Base-by-base conservation (phyloP, 23 red algal genomes). In the Agarophyton chilense region DNA sequence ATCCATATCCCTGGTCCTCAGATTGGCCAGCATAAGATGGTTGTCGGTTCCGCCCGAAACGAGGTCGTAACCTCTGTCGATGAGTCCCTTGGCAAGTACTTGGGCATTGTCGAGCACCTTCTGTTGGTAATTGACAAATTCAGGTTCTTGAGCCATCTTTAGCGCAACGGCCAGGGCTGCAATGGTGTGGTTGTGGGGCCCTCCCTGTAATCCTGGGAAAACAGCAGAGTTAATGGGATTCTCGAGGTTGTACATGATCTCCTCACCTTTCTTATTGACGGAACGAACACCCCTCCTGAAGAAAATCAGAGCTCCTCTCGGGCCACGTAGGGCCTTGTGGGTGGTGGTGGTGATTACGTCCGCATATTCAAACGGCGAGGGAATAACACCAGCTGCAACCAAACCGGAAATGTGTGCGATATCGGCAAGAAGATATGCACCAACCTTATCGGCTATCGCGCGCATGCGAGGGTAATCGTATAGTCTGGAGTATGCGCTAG, bases 161-260 rank as follows among this genome's bases (percentile, higher is more conserved):
- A 99, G 91, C n/a, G 97, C 97, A 13, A 99, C 97, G 13, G 97
- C 97, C n/a, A 99, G 66, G 1, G 87, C 97, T n/a, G 92, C 88
- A 74, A 99, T 99, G 0, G 97, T 99, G 55, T 99, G 97, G 91
- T 99, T 99, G 79, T 99, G 97, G 0, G 97, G 97, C 26, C 97
- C 97, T 17, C 97, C 97, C 81, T 99, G 97, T 26, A 99, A 43
- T 32, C 97, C 97, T 25, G 97, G 97, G 87, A 99, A 99, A 21
- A 99, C 97, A 24, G 97, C 97, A n/a, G 87, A 89, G 87, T 94
- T 96, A 51, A 99, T 99, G 35, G 97, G 90, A 29, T 90, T 72
- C 75, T 99, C 93, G 19, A 99, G 72, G 44, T 99, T 90, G 84
- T 99, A 99, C 78, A 88, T 81, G 18, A 94, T 84, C 22, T 92